Evolutionary conservation across 805 yeast species (phyloP).

Genomic region (Suhomyces xylopsoci): DNA sequence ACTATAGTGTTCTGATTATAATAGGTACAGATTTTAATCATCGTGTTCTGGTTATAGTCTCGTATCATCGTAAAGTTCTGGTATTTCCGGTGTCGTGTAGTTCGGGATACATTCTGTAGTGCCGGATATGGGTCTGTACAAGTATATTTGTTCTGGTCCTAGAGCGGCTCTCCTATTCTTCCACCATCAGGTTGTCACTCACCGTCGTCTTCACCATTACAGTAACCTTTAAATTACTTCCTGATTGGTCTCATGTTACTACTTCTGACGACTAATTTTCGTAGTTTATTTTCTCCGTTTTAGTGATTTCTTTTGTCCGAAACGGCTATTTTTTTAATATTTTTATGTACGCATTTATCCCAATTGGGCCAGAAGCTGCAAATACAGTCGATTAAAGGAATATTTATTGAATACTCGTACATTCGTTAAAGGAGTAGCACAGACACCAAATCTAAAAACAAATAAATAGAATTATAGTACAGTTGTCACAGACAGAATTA

Average conservation of each 20-base stretch:
- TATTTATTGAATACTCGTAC: not conserved
- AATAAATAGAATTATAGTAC: not conserved
- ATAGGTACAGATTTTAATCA: not conserved
- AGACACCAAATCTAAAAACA: not conserved
- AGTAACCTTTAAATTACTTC: not conserved
- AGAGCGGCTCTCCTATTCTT: not conserved
- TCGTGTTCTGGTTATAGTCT: not conserved
- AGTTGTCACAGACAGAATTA: conserved; percentile 1
- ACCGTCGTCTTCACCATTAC: too few species aligned
- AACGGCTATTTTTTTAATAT: not conserved
- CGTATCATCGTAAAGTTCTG: too few species aligned
- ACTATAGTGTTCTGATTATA: not conserved
- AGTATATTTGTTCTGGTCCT: not conserved
- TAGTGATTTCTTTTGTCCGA: not conserved
- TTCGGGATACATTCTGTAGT: not conserved
- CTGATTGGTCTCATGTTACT: not conserved
- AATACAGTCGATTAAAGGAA: not conserved
- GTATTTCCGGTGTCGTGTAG: too few species aligned
- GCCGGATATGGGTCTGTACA: not conserved
- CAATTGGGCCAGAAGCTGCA: not conserved
- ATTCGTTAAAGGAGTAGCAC: not conserved
- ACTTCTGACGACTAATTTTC: not conserved
- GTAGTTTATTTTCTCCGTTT: not conserved
- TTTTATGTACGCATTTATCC: not conserved
- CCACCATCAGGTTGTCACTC: not conserved